phyloP scores from a whole-genome alignment of 2,329 filamentous ascomycete genomes.

The Epicoccum sorghinum region DNA sequence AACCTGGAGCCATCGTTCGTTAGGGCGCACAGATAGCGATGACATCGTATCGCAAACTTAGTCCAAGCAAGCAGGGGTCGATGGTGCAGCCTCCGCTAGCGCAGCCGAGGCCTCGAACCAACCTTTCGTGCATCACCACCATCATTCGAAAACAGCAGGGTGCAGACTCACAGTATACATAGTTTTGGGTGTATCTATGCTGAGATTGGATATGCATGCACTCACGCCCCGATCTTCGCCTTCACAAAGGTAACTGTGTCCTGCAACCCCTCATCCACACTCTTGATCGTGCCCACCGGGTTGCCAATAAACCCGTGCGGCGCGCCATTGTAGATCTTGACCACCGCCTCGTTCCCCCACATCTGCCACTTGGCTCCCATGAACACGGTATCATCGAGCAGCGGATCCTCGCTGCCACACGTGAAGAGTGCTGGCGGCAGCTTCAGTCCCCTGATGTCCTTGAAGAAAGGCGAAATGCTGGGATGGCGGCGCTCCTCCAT shows the following conservation, averaged over 20 bases:
- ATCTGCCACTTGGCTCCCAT: conserved; percentile 63
- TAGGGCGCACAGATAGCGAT: conserved; percentile 13
- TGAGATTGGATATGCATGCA: background rate
- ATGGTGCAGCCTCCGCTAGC: background rate
- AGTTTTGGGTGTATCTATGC: background rate
- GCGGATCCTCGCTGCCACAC: conserved; percentile 60
- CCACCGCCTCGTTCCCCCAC: conserved; percentile 56
- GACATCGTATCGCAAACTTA: background rate
- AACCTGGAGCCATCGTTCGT: conserved; percentile 2
- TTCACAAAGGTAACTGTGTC: conserved; percentile 51
- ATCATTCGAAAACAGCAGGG: no score
- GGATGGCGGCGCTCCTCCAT: conserved; percentile 52
- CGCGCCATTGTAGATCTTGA: conserved; percentile 62
- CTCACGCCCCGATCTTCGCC: conserved; percentile 29
- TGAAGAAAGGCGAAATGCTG: conserved; percentile 58
- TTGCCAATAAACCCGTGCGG: conserved; percentile 60
- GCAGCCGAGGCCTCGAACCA: background rate
- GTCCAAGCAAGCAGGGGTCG: background rate
- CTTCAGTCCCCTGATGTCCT: conserved; percentile 46
- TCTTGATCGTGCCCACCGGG: conserved; percentile 43
- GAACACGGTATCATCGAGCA: conserved; percentile 59
- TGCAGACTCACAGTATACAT: background rate
- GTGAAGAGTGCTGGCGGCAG: conserved; percentile 62
- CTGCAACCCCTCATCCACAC: conserved; percentile 47
- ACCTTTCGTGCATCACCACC: no score